Evolutionary conservation across 2,329 filamentous ascomycete species (phyloP), one percentile per base, ranked within the genome.

Genomic region (Raffaelea ambrosiae): DNA sequence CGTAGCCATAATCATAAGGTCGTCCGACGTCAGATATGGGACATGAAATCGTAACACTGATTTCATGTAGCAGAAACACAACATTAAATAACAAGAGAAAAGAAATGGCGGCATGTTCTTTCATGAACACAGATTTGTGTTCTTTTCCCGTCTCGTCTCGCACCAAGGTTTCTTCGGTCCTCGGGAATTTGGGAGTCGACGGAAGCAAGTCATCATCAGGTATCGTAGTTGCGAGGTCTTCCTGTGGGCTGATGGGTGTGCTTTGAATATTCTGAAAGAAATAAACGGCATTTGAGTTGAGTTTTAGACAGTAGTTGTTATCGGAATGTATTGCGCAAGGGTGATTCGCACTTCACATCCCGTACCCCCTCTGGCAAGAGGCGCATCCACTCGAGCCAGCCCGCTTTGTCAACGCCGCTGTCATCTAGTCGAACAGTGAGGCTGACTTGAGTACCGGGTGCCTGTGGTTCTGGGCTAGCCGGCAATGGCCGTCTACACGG

Each of bases 351-450:
- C 59, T 72, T 74, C 48, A 79, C 66, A 49, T 79, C 75, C 54
- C 65, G 71, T 53, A 79, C 69, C 8, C 74, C 71, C 48, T 77
- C 74, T 2, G 77, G 77, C 69, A 80, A 75, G 56, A 74, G 63
- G 20, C 76, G 71, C 52, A 81, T 60, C 75, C 76, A 80, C 56
- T 80, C 76, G 47, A 70, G 66, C 76, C 76, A 79, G 47, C 63
- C 70, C 44, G 79, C 74, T 46, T 72, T 58, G 51, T 76, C 71
- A 50, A 77, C 61, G 26, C 67, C 66, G 21, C 76, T 73, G 38
- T 77, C 74, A 3, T 67, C 66, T 39, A 80, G 59, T 22, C 70
- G 66, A 47, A 80, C 67, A 10, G 70, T 72, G 8, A 81, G 57
- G 45, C 69, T 71, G 33, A 80, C 52, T 47, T 74, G 70, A 3